Evolutionary conservation across 345 rosid species (phyloP).

Genomic region (Eucalyptus tenuipes): DNA sequence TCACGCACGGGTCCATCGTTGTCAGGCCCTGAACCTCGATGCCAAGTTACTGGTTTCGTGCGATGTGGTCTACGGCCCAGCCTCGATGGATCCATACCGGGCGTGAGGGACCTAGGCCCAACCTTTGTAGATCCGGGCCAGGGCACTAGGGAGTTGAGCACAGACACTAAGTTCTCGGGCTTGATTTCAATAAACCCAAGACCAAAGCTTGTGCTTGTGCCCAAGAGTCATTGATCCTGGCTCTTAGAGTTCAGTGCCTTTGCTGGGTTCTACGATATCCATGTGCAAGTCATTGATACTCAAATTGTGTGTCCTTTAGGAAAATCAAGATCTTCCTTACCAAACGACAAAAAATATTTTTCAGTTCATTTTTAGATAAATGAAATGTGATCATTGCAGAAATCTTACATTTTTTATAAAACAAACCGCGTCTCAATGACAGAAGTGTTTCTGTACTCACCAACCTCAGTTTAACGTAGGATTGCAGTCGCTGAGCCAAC

Average conservation of each 20-base stretch:
- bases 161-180: fast-evolving
- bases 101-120: fast-evolving
- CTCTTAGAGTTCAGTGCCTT: background rate
- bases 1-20: too few species aligned
- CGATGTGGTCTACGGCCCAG: too few species aligned
- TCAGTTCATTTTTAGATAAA: too few species aligned
- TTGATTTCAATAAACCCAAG: background rate
- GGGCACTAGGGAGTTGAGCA: background rate
- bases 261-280: fast-evolving
- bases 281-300: background rate
- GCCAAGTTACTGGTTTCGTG: background rate
- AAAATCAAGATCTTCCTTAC: background rate
- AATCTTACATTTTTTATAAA: too few species aligned
- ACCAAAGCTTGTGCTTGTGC: background rate
- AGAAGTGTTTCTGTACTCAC: background rate
- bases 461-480: background rate
- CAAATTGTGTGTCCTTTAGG: too few species aligned
- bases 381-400: too few species aligned
- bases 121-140: background rate
- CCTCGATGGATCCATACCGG: fast-evolving
- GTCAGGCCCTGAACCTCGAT: background rate
- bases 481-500: background rate
- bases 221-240: background rate
- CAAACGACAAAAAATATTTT: too few species aligned
- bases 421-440: background rate